A percentile compares a stretch with the other conserved stretches of the same genome.
These are phyloP conservation scores for Hypoxylon subgilvum DNA, from an alignment of 495 filamentous ascomycete genomes.

Conservation along the genomic window DNA sequence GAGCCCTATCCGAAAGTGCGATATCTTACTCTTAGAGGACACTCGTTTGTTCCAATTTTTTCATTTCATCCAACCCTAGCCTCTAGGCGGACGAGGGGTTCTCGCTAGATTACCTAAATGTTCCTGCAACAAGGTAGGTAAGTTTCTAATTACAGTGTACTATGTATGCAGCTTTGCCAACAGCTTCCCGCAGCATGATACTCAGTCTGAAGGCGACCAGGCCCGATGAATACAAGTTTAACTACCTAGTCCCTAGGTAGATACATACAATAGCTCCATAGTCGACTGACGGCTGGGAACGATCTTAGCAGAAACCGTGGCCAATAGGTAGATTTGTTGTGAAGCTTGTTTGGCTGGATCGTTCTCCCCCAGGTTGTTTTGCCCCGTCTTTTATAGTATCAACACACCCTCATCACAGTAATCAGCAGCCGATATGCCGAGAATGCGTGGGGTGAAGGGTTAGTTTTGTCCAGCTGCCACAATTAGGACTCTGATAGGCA, in stretches of 20 bases:
- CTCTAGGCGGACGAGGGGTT: not conserved
- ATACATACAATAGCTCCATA: too few species aligned
- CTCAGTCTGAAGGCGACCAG: not conserved
- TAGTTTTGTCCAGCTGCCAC: not conserved
- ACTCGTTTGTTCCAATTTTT: not conserved
- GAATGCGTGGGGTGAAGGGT: constrained; percentile 1
- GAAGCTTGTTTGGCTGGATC: constrained; percentile 3
- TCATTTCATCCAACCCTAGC: constrained; percentile 2
- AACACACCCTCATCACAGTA: constrained; percentile 7
- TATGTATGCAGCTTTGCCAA: not conserved
- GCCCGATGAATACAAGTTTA: constrained; percentile 7
- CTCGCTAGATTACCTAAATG: constrained; percentile 22
- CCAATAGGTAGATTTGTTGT: not conserved
- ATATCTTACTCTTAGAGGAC: not conserved
- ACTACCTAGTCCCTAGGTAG: too few species aligned
- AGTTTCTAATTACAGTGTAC: not conserved
- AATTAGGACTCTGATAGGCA: constrained; percentile 1
- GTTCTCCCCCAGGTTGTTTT: constrained; percentile 1
- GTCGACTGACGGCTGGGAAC: not conserved
- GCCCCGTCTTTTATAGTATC: not conserved
- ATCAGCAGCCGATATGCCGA: constrained; percentile 11
- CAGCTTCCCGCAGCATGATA: constrained; percentile 1
- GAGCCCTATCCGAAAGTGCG: not conserved
- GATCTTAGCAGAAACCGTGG: not conserved
- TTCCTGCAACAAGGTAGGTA: constrained; percentile 2